Evolutionary conservation across 805 yeast genomes (phyloP), one percentile per base, ranked within the genome.

Genomic region (Wickerhamomyces chambardii): DNA sequence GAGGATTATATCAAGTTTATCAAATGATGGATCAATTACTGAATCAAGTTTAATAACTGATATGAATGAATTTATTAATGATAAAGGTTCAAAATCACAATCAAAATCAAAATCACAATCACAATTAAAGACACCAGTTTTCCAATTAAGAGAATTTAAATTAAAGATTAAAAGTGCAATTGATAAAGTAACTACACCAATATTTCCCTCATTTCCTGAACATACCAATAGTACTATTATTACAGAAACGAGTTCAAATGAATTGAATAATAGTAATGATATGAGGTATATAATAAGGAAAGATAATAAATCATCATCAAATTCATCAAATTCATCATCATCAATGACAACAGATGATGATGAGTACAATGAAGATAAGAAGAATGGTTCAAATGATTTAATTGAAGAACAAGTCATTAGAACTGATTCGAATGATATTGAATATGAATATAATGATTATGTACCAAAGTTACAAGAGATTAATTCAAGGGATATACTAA

Each of bases 111-210:
- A n/a, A n/a, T n/a, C n/a, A n/a, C n/a, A n/a, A n/a, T n/a, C n/a
- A n/a, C n/a, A 8, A 7, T 7, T 47, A 12, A 37, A 38, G 31
- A 46, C 56, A 2, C 55, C 52, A n/a, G 37, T 44, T 8, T 36
- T 46, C 10, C 44, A 47, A 1, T 32, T 50, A 24, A 47, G 44
- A 32, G 53, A 51, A 35, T 43, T 50, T 34, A 48, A 46, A 28
- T 29, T 50, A 17, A 41, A 31, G 24, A 47, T 33, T 18, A 32
- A 40, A 24, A 39, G 34, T 18, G n/a, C 24, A 7, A 28, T 36
- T 5, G 45, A 34, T 15, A 21, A 40, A 18, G 36, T 36, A 15
- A 40, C 19, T 6, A 17, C 22, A 2, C 50, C 51, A 30, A 45
- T 46, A 1, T 28, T 47, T 5, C 54, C 53, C 14, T 25, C 36